Evolutionary conservation across 192 early-diverging fungal species (phyloP).

Genomic region (Tieghemiomyces parasiticus): DNA sequence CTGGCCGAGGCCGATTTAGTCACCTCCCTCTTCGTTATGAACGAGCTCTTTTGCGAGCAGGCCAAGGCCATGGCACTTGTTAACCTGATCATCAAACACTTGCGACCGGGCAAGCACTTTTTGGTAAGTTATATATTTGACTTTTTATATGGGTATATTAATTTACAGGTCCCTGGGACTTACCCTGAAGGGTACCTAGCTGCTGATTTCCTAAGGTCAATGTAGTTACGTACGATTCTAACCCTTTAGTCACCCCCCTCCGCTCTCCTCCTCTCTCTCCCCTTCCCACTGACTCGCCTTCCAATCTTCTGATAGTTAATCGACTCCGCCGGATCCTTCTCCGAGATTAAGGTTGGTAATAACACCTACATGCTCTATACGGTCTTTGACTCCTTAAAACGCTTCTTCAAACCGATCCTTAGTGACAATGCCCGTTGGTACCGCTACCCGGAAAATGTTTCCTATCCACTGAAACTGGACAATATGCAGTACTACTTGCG

Average conservation of each 20-base stretch:
- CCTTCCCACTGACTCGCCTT: no score
- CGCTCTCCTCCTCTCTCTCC: no score
- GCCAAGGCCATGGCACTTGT: slow-evolving; percentile 59
- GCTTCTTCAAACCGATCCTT: slow-evolving; percentile 42
- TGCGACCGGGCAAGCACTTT: slow-evolving; percentile 50
- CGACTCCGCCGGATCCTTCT: slow-evolving; percentile 89
- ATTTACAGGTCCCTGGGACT: no score
- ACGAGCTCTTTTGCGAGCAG: slow-evolving; percentile 79
- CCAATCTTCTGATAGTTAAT: no score
- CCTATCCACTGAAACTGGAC: slow-evolving; percentile 65
- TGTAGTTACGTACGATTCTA: no score
- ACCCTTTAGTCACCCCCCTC: no score
- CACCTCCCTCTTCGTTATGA: slow-evolving; percentile 85
- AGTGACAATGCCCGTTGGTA: slow-evolving; percentile 65
- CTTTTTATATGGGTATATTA: no score
- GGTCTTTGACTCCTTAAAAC: slow-evolving; percentile 64
- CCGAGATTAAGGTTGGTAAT: slow-evolving; percentile 56
- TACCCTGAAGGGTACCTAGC: no score
- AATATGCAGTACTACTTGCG: slow-evolving; percentile 90
- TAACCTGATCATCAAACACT: slow-evolving; percentile 39
- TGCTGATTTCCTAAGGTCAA: no score
- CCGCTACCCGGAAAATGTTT: slow-evolving; percentile 42
- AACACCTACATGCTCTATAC: slow-evolving; percentile 82
- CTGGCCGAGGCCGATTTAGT: slow-evolving; percentile 50
- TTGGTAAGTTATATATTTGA: slow-evolving; percentile 42